Conservation (phyloP, 108 stramenopile genomes). For the Nitzschia inconspicua region DNA sequence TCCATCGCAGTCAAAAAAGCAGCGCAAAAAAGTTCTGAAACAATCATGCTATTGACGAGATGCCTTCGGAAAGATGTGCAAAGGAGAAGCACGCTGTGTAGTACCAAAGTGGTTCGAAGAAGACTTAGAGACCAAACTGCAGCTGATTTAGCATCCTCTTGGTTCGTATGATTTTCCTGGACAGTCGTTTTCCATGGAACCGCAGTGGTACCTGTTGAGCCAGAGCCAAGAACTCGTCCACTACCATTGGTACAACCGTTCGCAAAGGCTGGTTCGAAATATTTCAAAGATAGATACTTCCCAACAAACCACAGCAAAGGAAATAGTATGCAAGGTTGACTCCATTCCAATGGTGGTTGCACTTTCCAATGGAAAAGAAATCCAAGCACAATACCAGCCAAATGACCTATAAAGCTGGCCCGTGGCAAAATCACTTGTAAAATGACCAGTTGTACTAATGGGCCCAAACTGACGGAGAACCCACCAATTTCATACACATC, state of each 20-base stretch:
- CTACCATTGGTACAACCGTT: background rate
- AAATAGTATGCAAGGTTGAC: slow-evolving; percentile 56
- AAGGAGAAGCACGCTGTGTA: background rate
- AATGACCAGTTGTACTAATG: slow-evolving; percentile 59
- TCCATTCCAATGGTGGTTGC: slow-evolving; percentile 59
- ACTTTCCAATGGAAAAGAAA: slow-evolving; percentile 72
- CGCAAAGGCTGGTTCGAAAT: slow-evolving; percentile 4
- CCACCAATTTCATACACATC: slow-evolving; percentile 16
- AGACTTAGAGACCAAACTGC: background rate
- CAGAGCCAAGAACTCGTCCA: background rate
- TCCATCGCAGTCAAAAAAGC: background rate
- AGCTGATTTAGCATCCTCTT: background rate
- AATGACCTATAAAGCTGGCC: slow-evolving; percentile 72
- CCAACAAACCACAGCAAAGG: slow-evolving; percentile 49
- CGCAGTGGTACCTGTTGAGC: background rate
- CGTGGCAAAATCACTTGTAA: slow-evolving; percentile 73
- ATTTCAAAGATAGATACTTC: slow-evolving; percentile 1
- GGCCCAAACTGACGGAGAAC: slow-evolving; percentile 57
- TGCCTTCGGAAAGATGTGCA: background rate
- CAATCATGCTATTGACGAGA: background rate
- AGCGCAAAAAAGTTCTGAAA: background rate
- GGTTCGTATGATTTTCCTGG: background rate
- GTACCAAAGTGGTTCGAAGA: background rate
- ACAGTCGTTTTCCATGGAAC: background rate
- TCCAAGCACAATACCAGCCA: slow-evolving; percentile 74